Evolutionary conservation across 2,329 filamentous ascomycete genomes (phyloP), one percentile per base, ranked within the genome.

Genomic region (Aspergillus sp.): DNA sequence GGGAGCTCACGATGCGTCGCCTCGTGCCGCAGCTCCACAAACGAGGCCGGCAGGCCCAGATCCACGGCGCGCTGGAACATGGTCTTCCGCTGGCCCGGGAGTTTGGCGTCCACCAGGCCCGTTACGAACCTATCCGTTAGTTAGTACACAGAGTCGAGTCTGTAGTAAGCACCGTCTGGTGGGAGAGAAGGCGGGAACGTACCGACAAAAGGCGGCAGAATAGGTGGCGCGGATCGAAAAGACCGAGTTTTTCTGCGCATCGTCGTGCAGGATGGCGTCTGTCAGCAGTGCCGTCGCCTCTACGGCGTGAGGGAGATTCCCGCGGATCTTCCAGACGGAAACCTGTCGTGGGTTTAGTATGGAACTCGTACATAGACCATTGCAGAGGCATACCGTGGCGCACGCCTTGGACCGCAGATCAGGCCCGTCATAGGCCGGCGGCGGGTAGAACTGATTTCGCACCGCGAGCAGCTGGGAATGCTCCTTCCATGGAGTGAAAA

Each of bases 1-100:
- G 92, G 92, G 52, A 96, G 76, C 67, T 91, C 88, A 70, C 95
- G 89, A 70, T 97, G 92, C 38, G 91, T 95, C 41, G 89, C 89
- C 73, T 95, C 89, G 70, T 97, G 92, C 43, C 92, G 84, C 53
- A 95, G 78, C 76, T 96, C 91, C 49, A 97, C 91, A 71, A 96
- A 95, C 0, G 88, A 87, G 0, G 87, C 84, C 0, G 75, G 75
- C 3, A 77, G 59, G 1, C 73, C 72, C 3, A 76, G 58, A 38
- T 73, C 67, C 48, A 69, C 59, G 4, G 75, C 75, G 17, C 71
- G 67, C 47, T 74, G 70, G 56, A 76, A 77, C 75, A 77, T 77
- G 46, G 73, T 76, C 50, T 66, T 70, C 20, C 71, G 71, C 45
- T 64, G 68, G 14, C 71, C 71, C 49, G 69, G 64, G 10, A 76